Percentiles rank a stretch among this genome's conserved stretches.
These are phyloP conservation scores for Penicillium herquei DNA, from an alignment of 495 filamentous ascomycete genomes.

Conservation along the genomic window DNA sequence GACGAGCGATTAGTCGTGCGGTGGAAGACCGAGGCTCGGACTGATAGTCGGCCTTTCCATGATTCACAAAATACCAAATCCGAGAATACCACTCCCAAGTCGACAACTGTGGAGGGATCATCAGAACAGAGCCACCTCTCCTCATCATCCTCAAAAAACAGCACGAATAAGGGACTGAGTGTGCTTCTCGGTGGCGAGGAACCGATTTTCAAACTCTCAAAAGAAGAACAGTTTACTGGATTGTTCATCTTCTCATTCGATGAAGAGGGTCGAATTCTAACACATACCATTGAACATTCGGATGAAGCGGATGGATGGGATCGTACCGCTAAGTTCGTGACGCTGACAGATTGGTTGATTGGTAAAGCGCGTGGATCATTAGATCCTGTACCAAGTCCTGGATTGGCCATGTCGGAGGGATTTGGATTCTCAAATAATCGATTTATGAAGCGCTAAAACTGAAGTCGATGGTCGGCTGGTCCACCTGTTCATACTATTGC, in stretches of 20 bases:
- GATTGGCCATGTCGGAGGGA: conserved; percentile 21
- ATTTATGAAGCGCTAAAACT: no score
- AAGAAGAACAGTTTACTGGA: conserved; percentile 57
- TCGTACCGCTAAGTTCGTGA: conserved; percentile 69
- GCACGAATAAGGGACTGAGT: conserved; percentile 40
- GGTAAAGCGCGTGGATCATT: conserved; percentile 55
- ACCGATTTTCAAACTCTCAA: conserved; percentile 69
- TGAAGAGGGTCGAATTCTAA: conserved; percentile 74
- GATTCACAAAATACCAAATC: neutral
- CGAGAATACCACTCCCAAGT: neutral
- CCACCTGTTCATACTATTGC: neutral
- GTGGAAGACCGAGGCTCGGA: conserved; percentile 67
- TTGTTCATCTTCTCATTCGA: conserved; percentile 97
- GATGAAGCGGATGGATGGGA: conserved; percentile 76
- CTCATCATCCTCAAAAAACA: conserved; percentile 22
- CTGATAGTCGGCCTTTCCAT: conserved; percentile 29
- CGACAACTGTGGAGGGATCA: conserved; percentile 1
- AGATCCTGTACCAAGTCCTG: conserved; percentile 39
- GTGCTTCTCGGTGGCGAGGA: conserved; percentile 57
- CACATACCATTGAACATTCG: conserved; percentile 91
- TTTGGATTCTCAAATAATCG: no score
- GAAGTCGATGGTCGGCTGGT: no score
- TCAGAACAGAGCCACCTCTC: conserved; percentile 5
- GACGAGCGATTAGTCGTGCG: conserved; percentile 82
- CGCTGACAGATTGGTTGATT: conserved; percentile 84